A percentile compares a stretch with the other conserved stretches of the same genome.
phyloP scores from a whole-genome alignment of 176 grass and related monocot species.

The Raddia distichophylla region DNA sequence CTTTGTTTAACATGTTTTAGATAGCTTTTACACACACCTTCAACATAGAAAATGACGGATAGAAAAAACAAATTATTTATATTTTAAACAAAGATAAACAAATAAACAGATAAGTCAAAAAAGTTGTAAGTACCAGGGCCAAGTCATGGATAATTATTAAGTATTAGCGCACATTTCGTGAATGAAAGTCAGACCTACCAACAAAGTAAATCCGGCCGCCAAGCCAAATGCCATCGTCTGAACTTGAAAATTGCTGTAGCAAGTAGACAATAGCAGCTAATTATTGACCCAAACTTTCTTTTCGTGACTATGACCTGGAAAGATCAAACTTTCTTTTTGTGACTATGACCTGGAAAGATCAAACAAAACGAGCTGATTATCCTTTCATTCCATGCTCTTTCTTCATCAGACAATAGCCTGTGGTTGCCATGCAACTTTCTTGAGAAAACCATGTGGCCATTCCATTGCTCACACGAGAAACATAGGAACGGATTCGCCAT shows the following conservation, averaged over 20 bases:
- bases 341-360: background rate
- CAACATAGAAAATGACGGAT: no score
- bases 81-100: no score
- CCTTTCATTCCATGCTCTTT: background rate
- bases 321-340: background rate
- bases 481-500: background rate
- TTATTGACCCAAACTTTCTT: constrained; percentile 10
- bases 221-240: background rate
- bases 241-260: constrained; percentile 1
- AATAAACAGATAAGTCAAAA: no score
- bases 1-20: no score
- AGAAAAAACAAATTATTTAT: no score
- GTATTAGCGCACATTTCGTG: background rate
- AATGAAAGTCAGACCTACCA: constrained; percentile 32
- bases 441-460: background rate
- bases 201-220: background rate
- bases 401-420: constrained; percentile 9
- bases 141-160: background rate
- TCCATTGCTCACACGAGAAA: background rate
- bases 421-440: background rate
- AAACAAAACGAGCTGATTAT: constrained; percentile 10
- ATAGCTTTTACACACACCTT: no score
- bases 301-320: background rate
- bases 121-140: no score
- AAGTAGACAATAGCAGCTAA: constrained; percentile 2